Evolutionary conservation across 192 early-diverging fungal genomes (phyloP), one percentile per base, ranked within the genome.

Genomic region (Geranomyces variabilis): DNA sequence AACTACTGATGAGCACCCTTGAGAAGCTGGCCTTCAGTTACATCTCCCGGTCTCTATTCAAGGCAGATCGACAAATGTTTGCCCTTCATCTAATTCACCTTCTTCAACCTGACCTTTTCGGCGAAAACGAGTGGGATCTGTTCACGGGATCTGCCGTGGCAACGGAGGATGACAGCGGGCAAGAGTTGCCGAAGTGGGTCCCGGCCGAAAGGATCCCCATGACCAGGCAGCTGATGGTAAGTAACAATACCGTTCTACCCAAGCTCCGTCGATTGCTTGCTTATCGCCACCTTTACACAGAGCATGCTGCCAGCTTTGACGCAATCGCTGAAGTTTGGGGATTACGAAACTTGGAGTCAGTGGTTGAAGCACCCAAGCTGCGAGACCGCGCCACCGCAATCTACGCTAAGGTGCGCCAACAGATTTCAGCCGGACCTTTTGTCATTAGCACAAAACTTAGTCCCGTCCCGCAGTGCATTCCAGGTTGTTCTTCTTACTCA

Each of bases 401-500:
- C 51, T 12, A 71, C 69, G 5, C 45, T 80, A 9, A 86, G 76
- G 81, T 83, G 46, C 49, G 28, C 53, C 10, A 10, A 41, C 36
- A 3, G 10, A 41, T 10, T 10, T 41, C 10, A 41, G 36, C 36
- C 3, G 3, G 10, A 41, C 36, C 36, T 10, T 41, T 41, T 41
- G 3, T n/a, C n/a, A n/a, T n/a, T n/a, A n/a, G n/a, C 36, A 41
- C 36, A 10, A 41, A 41, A 10, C 36, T 41, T 10, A 41, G 5
- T 41, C 10, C 36, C 3, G 4, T 45, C n/a, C n/a, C 56, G 17
- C 49, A 84, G 84, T 63, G 72, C 69, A 14, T 87, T 86, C 75
- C 86, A 87, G 74, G 75, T 77, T 63, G 43, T 87, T 5, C 56
- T 87, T 17, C 22, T 87, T 43, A 74, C 83, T 19, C 86, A 87